Conservation (phyloP, 176 grass and related monocot species). For the Eremochloa ophiuroides region DNA sequence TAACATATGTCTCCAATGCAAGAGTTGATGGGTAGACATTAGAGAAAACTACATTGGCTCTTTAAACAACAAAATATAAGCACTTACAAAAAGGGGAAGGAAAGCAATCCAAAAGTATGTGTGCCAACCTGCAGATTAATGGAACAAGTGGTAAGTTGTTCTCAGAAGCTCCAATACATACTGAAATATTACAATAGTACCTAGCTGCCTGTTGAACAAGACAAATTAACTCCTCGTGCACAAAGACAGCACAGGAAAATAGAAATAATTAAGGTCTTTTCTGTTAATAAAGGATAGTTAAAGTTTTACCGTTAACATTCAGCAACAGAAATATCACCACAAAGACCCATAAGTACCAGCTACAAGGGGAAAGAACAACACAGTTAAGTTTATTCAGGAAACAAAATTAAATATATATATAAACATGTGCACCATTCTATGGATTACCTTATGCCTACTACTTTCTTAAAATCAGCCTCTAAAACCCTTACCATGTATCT, state of each 20-base stretch:
- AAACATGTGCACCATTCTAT: neutral
- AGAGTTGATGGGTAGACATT: neutral
- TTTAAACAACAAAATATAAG: neutral
- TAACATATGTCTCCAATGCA: neutral
- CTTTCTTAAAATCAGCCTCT: slow-evolving; percentile 97
- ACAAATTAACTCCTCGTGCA: neutral
- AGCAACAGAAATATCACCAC: slow-evolving; percentile 89
- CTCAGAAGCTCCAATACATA: slow-evolving; percentile 4
- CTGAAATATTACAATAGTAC: neutral
- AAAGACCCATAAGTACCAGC: slow-evolving; percentile 94
- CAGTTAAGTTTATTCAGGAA: neutral
- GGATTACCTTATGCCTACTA: slow-evolving; percentile 95
- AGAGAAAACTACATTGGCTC: neutral
- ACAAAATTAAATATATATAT: slow-evolving; percentile 16
- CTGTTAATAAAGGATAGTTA: neutral
- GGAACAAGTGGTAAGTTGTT: neutral
- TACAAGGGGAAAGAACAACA: slow-evolving; percentile 22
- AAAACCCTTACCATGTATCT: slow-evolving; percentile 89
- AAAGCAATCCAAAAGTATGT: slow-evolving; percentile 96
- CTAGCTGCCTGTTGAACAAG: neutral
- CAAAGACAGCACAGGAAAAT: neutral
- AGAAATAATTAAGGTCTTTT: neutral
- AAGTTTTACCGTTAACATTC: slow-evolving; percentile 82
- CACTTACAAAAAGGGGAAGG: slow-evolving; percentile 86
- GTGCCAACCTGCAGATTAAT: slow-evolving; percentile 82